Evolutionary conservation across 176 grass and related monocot species (phyloP).

Genomic region (Carex kokanica): DNA sequence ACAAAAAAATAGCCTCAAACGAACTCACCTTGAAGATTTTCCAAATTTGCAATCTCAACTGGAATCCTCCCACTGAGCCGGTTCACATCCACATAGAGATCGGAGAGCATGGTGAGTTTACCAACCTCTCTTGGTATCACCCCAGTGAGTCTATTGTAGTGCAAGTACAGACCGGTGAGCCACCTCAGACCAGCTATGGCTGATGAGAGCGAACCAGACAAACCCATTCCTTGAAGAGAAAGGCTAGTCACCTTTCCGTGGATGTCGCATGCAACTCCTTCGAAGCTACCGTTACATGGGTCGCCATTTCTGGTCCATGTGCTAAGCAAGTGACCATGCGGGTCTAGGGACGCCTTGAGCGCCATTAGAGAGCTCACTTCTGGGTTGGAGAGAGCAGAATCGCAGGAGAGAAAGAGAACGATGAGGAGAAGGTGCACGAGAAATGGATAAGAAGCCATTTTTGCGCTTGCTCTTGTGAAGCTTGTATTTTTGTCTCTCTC

Average conservation of each 20-base stretch:
- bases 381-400: slow-evolving; percentile 1
- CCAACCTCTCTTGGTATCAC: slow-evolving; percentile 72
- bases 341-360: slow-evolving; percentile 60
- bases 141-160: slow-evolving; percentile 80
- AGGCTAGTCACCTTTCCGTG: slow-evolving; percentile 54
- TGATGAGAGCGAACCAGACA: slow-evolving; percentile 63
- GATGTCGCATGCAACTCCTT: slow-evolving; percentile 64
- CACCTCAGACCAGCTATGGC: slow-evolving; percentile 51
- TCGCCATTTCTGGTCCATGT: slow-evolving; percentile 52
- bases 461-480: not conserved
- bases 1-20: not conserved
- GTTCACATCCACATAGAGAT: slow-evolving; percentile 89
- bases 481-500: not conserved
- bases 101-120: slow-evolving; percentile 49
- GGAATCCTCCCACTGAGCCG: slow-evolving; percentile 61
- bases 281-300: slow-evolving; percentile 49
- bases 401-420: not conserved
- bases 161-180: slow-evolving; percentile 81
- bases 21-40: slow-evolving; percentile 68
- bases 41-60: slow-evolving; percentile 52
- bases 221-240: slow-evolving; percentile 76
- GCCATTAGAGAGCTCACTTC: slow-evolving; percentile 45
- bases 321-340: slow-evolving; percentile 40
- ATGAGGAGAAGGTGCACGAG: not conserved
- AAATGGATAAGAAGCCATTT: not conserved